Evolutionary conservation across 768 basidiomycete genomes (phyloP).

Genomic region (Mrakia frigida): DNA sequence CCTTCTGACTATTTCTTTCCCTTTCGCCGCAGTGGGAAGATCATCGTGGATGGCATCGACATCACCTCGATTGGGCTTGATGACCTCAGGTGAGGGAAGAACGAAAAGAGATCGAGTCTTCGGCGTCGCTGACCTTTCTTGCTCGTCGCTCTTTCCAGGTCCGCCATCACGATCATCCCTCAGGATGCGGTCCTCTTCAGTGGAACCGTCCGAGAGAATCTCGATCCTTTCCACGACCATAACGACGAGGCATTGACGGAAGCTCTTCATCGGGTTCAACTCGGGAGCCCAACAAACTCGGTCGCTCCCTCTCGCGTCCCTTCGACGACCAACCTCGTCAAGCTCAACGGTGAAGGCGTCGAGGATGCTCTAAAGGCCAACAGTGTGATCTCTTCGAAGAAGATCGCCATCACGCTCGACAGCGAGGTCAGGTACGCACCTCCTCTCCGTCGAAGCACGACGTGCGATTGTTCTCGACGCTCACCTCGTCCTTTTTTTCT

Average conservation of each 20-base stretch:
- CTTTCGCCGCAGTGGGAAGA: conserved; percentile 54
- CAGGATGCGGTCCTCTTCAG: conserved; percentile 59
- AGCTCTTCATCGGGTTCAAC: conserved; percentile 72
- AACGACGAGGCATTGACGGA: conserved; percentile 73
- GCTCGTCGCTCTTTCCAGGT: too few relatives aligned
- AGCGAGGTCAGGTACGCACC: conserved; percentile 60
- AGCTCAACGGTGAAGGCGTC: conserved; percentile 13
- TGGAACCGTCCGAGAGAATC: conserved; percentile 40
- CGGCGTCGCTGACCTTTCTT: too few relatives aligned
- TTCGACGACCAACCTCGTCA: conserved; percentile 8
- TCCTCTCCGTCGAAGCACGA: too few relatives aligned
- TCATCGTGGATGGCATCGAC: conserved; percentile 81
- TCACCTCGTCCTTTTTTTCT: too few relatives aligned
- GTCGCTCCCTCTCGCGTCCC: conserved; percentile 18
- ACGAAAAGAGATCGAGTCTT: too few relatives aligned
- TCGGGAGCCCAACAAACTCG: conserved; percentile 40
- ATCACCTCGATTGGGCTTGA: conserved; percentile 78
- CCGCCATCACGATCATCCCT: conserved; percentile 49
- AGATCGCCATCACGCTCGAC: conserved; percentile 25
- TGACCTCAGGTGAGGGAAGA: too few relatives aligned
- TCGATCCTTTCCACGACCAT: conserved; percentile 58
- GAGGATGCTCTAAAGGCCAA: conserved; percentile 17
- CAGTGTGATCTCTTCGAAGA: not conserved
- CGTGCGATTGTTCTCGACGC: too few relatives aligned
- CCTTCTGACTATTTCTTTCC: not conserved